A percentile compares a stretch with the other conserved stretches of the same genome.
Conservation (phyloP, 2,329 filamentous ascomycete genomes). For the Penicillium sp. region DNA sequence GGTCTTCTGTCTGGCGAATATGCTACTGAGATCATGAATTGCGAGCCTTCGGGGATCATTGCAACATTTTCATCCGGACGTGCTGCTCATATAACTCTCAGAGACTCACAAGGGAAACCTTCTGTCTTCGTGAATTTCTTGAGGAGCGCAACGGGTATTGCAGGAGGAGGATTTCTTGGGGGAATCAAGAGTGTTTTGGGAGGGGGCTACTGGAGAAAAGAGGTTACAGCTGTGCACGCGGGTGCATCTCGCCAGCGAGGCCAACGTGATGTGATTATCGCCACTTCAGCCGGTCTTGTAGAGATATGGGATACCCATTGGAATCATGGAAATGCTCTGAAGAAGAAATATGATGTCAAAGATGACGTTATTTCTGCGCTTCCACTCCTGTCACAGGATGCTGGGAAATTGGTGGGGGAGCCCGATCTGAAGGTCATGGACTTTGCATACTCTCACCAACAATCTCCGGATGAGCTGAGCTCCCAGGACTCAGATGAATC, state of each 20-base stretch:
- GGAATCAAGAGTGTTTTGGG: slow-evolving; percentile 76
- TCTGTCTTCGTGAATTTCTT: slow-evolving; percentile 77
- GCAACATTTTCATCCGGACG: slow-evolving; percentile 82
- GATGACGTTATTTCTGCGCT: slow-evolving; percentile 65
- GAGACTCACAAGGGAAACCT: slow-evolving; percentile 84
- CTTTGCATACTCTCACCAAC: slow-evolving; percentile 61
- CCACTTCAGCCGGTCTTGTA: slow-evolving; percentile 73
- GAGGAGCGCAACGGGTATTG: slow-evolving; percentile 57
- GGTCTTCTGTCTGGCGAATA: slow-evolving; percentile 78
- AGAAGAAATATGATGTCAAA: slow-evolving; percentile 70
- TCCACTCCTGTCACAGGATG: slow-evolving; percentile 61
- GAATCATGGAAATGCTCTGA: slow-evolving; percentile 76
- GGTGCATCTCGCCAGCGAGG: slow-evolving; percentile 71
- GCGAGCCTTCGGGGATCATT: slow-evolving; percentile 84
- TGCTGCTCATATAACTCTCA: slow-evolving; percentile 79
- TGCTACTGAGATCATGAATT: slow-evolving; percentile 74
- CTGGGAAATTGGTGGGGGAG: slow-evolving; percentile 52
- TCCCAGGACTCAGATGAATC: slow-evolving; percentile 50
- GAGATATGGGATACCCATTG: slow-evolving; percentile 88
- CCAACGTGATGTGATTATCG: slow-evolving; percentile 79
- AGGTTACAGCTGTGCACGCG: slow-evolving; percentile 77
- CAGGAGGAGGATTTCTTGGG: slow-evolving; percentile 70
- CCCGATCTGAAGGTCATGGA: slow-evolving; percentile 74
- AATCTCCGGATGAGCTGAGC: slow-evolving; percentile 40
- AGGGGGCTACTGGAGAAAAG: slow-evolving; percentile 68